phyloP scores from a whole-genome alignment of 805 yeast species.

The Candida corydali region DNA sequence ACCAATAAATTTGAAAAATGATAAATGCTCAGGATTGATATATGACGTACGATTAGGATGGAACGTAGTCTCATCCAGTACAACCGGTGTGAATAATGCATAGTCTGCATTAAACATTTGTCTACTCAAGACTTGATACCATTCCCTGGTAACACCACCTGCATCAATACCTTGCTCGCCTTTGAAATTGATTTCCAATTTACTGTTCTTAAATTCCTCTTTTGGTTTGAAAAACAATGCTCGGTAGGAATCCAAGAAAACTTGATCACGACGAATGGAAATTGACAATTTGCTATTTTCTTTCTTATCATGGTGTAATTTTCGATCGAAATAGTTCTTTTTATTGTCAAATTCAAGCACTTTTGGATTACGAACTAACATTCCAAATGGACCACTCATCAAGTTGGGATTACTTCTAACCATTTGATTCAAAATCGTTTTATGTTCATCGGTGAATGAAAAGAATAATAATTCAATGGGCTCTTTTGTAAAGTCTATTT shows the following conservation, averaged over 20 bases:
- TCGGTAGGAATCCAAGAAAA: conserved; percentile 85
- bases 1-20: conserved; percentile 93
- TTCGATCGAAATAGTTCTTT: conserved; percentile 75
- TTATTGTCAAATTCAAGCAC: conserved; percentile 94
- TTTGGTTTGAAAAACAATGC: conserved; percentile 73
- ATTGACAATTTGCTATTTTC: conserved; percentile 51
- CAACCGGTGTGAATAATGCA: conserved; percentile 86
- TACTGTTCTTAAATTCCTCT: conserved; percentile 67
- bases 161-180: conserved; percentile 98
- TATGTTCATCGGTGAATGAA: conserved; percentile 84
- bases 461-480: conserved; percentile 78
- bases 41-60: conserved; percentile 93
- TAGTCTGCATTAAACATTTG: conserved; percentile 96
- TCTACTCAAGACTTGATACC: conserved; percentile 91
- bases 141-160: conserved; percentile 96
- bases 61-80: conserved; percentile 88
- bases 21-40: conserved; percentile 88
- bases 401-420: conserved; percentile 85
- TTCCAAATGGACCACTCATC: conserved; percentile 93
- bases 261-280: conserved; percentile 80
- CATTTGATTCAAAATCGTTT: conserved; percentile 85
- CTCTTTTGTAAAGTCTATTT: conserved; percentile 64
- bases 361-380: conserved; percentile 81
- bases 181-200: conserved; percentile 75
- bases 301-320: conserved; percentile 52